Conservation (phyloP, 148 eudicot genomes). For the Rhododendron mucronatum region DNA sequence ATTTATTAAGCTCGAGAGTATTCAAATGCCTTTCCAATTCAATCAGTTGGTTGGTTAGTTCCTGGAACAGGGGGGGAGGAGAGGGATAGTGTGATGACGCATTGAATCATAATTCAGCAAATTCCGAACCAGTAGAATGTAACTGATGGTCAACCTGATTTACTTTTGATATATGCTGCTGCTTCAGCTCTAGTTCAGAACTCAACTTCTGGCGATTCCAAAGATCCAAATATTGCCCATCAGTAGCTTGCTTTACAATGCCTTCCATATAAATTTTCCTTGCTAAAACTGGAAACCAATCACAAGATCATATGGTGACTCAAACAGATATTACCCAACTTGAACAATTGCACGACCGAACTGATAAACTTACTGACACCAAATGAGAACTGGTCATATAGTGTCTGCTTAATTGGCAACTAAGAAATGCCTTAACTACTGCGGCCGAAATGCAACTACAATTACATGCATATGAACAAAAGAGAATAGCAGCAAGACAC, state of each 20-base stretch:
- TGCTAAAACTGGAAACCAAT: conserved; percentile 54
- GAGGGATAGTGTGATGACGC: conserved; percentile 1
- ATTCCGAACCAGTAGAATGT: neutral
- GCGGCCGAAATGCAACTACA: neutral
- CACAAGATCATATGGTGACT: neutral
- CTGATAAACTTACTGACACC: neutral
- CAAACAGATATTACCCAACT: conserved; percentile 6
- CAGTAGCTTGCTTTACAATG: conserved; percentile 76
- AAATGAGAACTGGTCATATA: neutral
- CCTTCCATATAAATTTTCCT: conserved; percentile 76
- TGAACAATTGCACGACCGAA: neutral
- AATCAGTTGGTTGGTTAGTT: conserved; percentile 63
- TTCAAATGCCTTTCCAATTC: conserved; percentile 89
- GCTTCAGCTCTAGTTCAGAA: conserved; percentile 83
- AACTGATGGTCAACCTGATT: conserved; percentile 52
- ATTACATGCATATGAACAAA: neutral
- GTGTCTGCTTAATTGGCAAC: neutral
- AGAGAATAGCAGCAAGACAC: too few relatives aligned
- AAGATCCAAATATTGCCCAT: conserved; percentile 71
- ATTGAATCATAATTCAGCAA: neutral
- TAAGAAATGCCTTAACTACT: neutral
- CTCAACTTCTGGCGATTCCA: conserved; percentile 85
- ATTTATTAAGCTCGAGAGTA: conserved; percentile 63
- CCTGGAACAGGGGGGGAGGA: conserved; percentile 34
- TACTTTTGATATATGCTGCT: conserved; percentile 37